Percentiles rank a stretch among this genome's conserved stretches.
phyloP scores from a whole-genome alignment of 495 filamentous ascomycete species.

The Massariosphaeria phaeospora region DNA sequence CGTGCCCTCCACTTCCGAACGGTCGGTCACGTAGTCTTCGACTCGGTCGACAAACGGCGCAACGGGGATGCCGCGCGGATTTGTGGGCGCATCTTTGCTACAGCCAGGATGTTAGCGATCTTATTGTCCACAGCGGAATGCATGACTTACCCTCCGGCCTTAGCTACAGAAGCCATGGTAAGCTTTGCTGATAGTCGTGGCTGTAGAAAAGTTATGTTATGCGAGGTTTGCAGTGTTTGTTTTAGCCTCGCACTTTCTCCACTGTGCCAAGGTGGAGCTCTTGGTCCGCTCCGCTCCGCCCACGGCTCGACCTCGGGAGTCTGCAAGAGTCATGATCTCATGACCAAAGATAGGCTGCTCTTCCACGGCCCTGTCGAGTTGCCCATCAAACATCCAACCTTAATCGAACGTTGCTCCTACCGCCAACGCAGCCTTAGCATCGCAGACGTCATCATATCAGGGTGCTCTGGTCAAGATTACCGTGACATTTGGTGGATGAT shows the following conservation, averaged over 20 bases:
- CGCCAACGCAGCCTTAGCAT: not conserved
- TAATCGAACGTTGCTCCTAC: conserved; percentile 20
- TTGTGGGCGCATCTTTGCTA: conserved; percentile 59
- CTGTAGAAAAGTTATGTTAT: too few species aligned
- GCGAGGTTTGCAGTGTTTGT: conserved; percentile 23
- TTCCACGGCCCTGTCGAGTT: not conserved
- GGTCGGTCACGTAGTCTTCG: conserved; percentile 83
- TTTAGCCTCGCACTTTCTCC: not conserved
- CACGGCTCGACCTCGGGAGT: not conserved
- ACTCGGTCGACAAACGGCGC: conserved; percentile 97
- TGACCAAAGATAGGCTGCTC: not conserved
- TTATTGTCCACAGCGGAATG: not conserved
- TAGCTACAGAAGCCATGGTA: conserved; percentile 19
- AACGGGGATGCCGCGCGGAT: conserved; percentile 87
- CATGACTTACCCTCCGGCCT: conserved; percentile 8
- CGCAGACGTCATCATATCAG: conserved; percentile 17
- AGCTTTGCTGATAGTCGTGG: too few species aligned
- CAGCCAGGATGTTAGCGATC: conserved; percentile 12
- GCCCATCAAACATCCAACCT: conserved; percentile 12
- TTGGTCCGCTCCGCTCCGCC: conserved; percentile 3
- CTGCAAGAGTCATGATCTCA: not conserved
- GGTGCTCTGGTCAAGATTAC: not conserved
- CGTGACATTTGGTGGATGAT: not conserved
- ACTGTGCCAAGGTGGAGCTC: not conserved
- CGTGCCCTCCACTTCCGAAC: conserved; percentile 82